Conservation (phyloP, 805 yeast genomes). For the Teunomyces cretensis region DNA sequence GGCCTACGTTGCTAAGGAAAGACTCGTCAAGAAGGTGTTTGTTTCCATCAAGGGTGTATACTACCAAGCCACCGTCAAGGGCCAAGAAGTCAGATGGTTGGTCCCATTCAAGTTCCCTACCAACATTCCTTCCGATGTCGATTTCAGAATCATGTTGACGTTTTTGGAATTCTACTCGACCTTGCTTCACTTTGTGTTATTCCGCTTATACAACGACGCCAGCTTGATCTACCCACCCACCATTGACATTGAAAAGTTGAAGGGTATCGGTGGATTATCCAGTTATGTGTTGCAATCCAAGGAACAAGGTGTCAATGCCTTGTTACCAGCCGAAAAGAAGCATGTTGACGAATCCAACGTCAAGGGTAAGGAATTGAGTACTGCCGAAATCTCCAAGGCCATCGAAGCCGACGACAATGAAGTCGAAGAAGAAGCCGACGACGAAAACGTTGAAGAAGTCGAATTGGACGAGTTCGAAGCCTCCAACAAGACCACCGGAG, state of each 20-base stretch:
- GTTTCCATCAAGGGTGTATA: slow-evolving; percentile 97
- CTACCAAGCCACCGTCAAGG: slow-evolving; percentile 84
- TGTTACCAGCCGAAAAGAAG: slow-evolving; percentile 34
- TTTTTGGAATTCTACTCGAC: slow-evolving; percentile 96
- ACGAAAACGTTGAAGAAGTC: slow-evolving; percentile 25
- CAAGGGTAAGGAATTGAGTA: slow-evolving; percentile 39
- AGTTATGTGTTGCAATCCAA: slow-evolving; percentile 71
- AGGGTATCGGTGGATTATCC: slow-evolving; percentile 86
- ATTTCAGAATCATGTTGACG: slow-evolving; percentile 94
- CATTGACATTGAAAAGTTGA: slow-evolving; percentile 67
- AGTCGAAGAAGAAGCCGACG: slow-evolving; percentile 41
- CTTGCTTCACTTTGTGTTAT: slow-evolving; percentile 81
- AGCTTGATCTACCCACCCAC: slow-evolving; percentile 91
- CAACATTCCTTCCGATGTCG: slow-evolving; percentile 89
- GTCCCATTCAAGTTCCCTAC: slow-evolving; percentile 97
- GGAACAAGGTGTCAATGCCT: slow-evolving; percentile 33
- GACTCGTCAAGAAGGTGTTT: slow-evolving; percentile 81
- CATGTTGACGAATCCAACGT: slow-evolving; percentile 17
- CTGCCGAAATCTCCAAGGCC: slow-evolving; percentile 48
- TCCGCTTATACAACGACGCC: slow-evolving; percentile 79
- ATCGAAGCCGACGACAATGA: slow-evolving; percentile 42
- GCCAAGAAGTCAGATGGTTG: slow-evolving; percentile 94
- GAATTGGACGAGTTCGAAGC: slow-evolving; percentile 72
- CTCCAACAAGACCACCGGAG: slow-evolving; percentile 61
- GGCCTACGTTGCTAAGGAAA: slow-evolving; percentile 86